A percentile compares a stretch with the other conserved stretches of the same genome.
Evolutionary conservation across 441 rosid species (phyloP).

Genomic region (Kokia cookei): DNA sequence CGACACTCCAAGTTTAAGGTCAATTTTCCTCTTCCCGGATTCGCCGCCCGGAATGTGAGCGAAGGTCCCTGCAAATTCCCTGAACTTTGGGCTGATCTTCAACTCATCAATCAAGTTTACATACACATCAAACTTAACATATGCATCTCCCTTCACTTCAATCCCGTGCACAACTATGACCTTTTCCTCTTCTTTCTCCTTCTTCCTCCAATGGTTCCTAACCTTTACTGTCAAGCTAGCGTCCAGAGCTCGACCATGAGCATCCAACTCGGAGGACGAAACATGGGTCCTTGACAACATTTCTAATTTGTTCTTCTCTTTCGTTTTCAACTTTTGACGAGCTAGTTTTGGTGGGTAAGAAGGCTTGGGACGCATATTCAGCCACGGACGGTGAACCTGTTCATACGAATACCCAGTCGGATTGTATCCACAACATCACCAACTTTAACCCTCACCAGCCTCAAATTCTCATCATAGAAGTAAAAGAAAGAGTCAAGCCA

Average conservation of each 20-base stretch:
- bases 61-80: slow-evolving; percentile 13
- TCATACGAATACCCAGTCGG: not conserved
- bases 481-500: slow-evolving; percentile 9
- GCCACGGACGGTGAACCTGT: not conserved
- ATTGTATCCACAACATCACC: slow-evolving; percentile 1
- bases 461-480: slow-evolving; percentile 10
- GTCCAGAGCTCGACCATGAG: not conserved
- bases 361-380: not conserved
- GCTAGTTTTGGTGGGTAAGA: not conserved
- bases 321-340: not conserved
- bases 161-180: slow-evolving; percentile 4
- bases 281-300: not conserved
- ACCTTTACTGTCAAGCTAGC: not conserved
- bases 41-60: not conserved
- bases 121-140: slow-evolving; percentile 8
- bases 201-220: not conserved
- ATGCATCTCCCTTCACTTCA: not conserved
- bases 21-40: not conserved
- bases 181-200: slow-evolving; percentile 2
- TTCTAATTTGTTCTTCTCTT: not conserved
- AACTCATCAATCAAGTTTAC: not conserved
- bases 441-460: not conserved
- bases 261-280: not conserved
- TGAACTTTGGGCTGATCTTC: not conserved
- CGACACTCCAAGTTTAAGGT: slow-evolving; percentile 2